Evolutionary conservation across 2,329 filamentous ascomycete species (phyloP).

Genomic region (Cordyceps cateniannulata): DNA sequence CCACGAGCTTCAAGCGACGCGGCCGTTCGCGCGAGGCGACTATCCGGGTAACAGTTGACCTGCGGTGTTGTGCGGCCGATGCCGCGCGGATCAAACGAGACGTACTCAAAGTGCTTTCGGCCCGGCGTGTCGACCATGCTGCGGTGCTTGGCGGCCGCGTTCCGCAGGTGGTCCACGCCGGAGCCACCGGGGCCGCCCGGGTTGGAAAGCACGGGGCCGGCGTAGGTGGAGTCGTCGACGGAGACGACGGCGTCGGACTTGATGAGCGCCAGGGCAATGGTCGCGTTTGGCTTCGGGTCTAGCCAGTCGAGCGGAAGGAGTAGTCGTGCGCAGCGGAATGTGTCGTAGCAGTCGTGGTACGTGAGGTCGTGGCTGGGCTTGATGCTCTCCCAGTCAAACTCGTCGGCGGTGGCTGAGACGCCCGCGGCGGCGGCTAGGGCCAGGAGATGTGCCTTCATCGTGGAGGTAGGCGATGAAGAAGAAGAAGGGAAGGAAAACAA

Average conservation of each 20-base stretch:
- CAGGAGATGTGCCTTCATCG: not conserved
- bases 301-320: constrained; percentile 38
- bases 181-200: constrained; percentile 40
- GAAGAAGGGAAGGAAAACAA: not conserved
- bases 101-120: constrained; percentile 32
- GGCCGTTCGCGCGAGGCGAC: constrained; percentile 24
- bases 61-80: constrained; percentile 30
- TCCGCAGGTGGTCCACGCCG: constrained; percentile 27
- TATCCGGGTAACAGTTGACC: constrained; percentile 31
- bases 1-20: constrained; percentile 25
- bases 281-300: constrained; percentile 22
- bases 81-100: constrained; percentile 40
- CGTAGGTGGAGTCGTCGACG: constrained; percentile 31
- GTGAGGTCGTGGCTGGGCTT: constrained; percentile 28
- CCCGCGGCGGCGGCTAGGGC: not conserved
- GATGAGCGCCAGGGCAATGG: constrained; percentile 34
- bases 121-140: constrained; percentile 21
- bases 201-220: constrained; percentile 37
- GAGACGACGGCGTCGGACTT: constrained; percentile 33
- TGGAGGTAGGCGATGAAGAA: not conserved
- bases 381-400: constrained; percentile 32
- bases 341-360: constrained; percentile 35
- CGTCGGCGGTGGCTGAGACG: not conserved
- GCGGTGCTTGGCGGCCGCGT: constrained; percentile 24
- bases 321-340: constrained; percentile 35